Evolutionary conservation across 2,329 filamentous ascomycete species (phyloP), one percentile per base, ranked within the genome.

Genomic region (Harringtonia aguacate): DNA sequence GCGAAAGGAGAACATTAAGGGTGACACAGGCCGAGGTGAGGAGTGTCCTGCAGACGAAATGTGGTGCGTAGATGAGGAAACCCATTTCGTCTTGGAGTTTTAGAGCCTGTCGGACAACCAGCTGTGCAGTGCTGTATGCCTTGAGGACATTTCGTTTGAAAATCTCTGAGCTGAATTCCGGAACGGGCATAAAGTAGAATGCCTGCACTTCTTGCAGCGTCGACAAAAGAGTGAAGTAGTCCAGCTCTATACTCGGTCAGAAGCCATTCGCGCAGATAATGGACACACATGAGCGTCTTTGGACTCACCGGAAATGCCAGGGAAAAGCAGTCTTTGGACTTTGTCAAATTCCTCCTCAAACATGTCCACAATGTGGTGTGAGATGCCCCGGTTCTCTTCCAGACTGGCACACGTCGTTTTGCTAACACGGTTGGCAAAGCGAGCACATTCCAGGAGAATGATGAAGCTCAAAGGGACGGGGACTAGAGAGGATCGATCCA

Each of bases 271-370:
- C 15, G 14, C 14, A n/a, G n/a, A n/a, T n/a, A n/a, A n/a, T n/a
- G n/a, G n/a, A n/a, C n/a, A n/a, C 14, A 27, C 21, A 36, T n/a
- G 20, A 4, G n/a, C 36, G 15, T 44, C 2, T 15, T 15, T 38
- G 8, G 10, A 36, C 58, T 15, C 54, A 72, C 70, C 70, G 45
- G 69, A 67, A 38, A 69, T 66, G 27, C 66, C 61, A 12, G 63
- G 64, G 29, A 64, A 63, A n/a, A 73, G 57, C 2, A 69, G 54
- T 4, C 67, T 61, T 44, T 65, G 65, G 3, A 73, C 55, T n/a
- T 63, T 61, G 41, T 69, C 66, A 51, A 73, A 69, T 48, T 77
- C 73, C 35, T 72, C 66, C 52, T 75, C 72, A 52, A 74, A 67
- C 21, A 67, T 58, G 36, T 62, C 61, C 1, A 75, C 65, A 12